Evolutionary conservation across 2,329 filamentous ascomycete genomes (phyloP).

Genomic region (Tympanopsis confertula): DNA sequence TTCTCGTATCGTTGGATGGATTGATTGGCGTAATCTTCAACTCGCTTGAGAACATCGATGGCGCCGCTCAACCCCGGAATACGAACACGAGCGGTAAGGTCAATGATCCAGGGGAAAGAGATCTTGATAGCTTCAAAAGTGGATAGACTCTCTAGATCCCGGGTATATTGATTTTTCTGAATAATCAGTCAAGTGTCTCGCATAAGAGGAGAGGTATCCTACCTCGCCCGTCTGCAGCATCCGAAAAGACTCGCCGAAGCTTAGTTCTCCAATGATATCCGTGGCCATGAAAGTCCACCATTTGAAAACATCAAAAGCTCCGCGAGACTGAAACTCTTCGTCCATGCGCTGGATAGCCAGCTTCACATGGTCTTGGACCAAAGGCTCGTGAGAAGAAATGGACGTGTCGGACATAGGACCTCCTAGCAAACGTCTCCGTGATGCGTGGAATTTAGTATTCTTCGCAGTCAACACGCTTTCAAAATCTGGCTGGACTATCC

Average conservation of each 20-base stretch:
- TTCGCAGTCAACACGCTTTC: not conserved
- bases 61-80: slow-evolving; percentile 10
- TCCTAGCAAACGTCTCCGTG: not conserved
- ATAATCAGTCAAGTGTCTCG: not conserved
- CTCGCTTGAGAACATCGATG: slow-evolving; percentile 4
- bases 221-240: slow-evolving; percentile 38
- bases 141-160: slow-evolving; percentile 19
- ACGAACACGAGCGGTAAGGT: slow-evolving; percentile 10
- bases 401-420: too few relatives aligned
- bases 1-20: slow-evolving; percentile 6
- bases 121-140: slow-evolving; percentile 10
- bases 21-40: slow-evolving; percentile 12
- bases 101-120: slow-evolving; percentile 15
- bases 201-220: slow-evolving; percentile 5
- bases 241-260: slow-evolving; percentile 41
- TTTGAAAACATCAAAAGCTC: slow-evolving; percentile 32
- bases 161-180: slow-evolving; percentile 28
- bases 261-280: slow-evolving; percentile 39
- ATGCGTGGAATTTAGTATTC: not conserved
- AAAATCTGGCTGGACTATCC: not conserved
- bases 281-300: slow-evolving; percentile 42
- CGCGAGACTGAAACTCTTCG: slow-evolving; percentile 4
- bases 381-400: not conserved
- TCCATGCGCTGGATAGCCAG: not conserved
- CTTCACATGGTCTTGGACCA: not conserved